A percentile compares a stretch with the other conserved stretches of the same genome.
These are phyloP conservation scores for Epithele typhae DNA, from an alignment of 768 basidiomycete species.

Conservation along the genomic window DNA sequence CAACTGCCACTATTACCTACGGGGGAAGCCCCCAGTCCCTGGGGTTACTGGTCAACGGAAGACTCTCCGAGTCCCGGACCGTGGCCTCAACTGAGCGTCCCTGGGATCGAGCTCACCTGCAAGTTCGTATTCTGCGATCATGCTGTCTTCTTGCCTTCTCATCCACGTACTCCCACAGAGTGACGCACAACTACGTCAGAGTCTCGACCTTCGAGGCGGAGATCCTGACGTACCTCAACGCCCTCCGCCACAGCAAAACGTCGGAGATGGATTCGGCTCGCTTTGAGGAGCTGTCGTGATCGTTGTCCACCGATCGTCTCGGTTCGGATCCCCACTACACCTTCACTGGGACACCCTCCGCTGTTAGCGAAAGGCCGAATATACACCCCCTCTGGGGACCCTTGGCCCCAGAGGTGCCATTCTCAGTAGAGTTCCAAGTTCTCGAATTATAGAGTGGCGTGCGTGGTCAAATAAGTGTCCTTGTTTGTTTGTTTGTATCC, in stretches of 20 bases:
- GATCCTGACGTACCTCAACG: conserved; percentile 6
- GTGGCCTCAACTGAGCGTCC: conserved; percentile 2
- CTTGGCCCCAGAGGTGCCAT: too few relatives aligned
- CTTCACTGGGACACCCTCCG: too few relatives aligned
- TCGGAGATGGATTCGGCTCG: background rate
- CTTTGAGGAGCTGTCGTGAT: background rate
- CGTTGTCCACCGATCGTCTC: too few relatives aligned
- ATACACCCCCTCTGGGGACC: too few relatives aligned
- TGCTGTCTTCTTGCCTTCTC: too few relatives aligned
- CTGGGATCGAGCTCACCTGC: conserved; percentile 5
- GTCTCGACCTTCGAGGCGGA: conserved; percentile 7
- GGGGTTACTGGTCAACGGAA: conserved; percentile 11
- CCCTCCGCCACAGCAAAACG: background rate
- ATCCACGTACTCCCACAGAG: too few relatives aligned
- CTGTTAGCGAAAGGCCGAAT: too few relatives aligned
- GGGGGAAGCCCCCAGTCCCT: conserved; percentile 2
- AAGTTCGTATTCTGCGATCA: background rate
- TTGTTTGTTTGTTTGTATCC: too few relatives aligned
- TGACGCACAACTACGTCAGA: conserved; percentile 5
- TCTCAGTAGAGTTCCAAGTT: too few relatives aligned
- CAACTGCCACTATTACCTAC: conserved; percentile 6
- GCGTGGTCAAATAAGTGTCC: too few relatives aligned
- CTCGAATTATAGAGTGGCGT: too few relatives aligned
- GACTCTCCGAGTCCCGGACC: conserved; percentile 3
- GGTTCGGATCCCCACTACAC: too few relatives aligned